Evolutionary conservation across 2,329 filamentous ascomycete species (phyloP), one percentile per base, ranked within the genome.

Genomic region (Exophiala sideris): DNA sequence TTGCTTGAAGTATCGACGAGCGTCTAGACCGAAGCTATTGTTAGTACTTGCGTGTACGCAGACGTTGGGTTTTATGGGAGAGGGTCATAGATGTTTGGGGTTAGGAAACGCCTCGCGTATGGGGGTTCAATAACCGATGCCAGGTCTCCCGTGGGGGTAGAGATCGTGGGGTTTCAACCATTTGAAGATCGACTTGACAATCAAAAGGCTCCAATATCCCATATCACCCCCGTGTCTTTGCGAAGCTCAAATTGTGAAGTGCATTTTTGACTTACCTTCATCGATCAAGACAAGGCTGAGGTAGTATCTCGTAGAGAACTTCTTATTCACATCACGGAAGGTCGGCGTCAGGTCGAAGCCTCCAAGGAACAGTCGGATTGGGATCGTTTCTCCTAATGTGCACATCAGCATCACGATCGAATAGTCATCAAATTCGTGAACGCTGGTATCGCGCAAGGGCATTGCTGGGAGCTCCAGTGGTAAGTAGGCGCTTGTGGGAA

Each of bases 281-380:
- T 96, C 91, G 64, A 96, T 96, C 63, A 96, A 80, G 18, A 99
- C 94, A 59, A 99, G 76, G 70, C 91, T 96, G 59, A 99, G 82
- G 75, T 99, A 99, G 76, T 99, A 99, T 67, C 94, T 82, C 35
- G 92, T 97, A 21, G 92, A 97, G 73, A 96, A 99, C 76, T 99
- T 99, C 81, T 99, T 99, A 82, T 99, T 99, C 64, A 99, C 95
- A 71, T 99, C 94, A 59, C 94, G 88, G 82, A 99, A 99, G 10
- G 94, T 99, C 12, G 94, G 94, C 3, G 94, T 99, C 59, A 99
- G 76, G 73, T 99, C 95, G 70, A 99, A 99, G 48, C 94, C 94
- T 57, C 94, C 94, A 8, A 99, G 83, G 83, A 99, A 99, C 51
- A 99, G 80, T 65, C 94, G 83, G 68, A 99, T 99, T 18, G 94